These are phyloP conservation scores for Ceriops decandra DNA, from an alignment of 345 rosid genomes.

Conservation along the genomic window DNA sequence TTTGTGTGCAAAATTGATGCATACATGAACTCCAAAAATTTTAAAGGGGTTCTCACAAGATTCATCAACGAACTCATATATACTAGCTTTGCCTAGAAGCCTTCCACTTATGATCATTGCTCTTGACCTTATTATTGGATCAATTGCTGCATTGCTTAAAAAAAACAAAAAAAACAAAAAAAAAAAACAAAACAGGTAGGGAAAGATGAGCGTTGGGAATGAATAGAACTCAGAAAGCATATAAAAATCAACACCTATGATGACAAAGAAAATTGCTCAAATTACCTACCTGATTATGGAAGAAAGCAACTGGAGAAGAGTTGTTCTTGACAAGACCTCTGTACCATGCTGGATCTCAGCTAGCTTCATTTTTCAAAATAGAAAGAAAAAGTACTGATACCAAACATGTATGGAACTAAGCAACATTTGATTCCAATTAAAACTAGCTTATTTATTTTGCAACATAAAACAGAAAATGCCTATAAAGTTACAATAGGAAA, in stretches of 20 bases:
- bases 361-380: constrained; percentile 48
- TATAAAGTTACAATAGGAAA: not conserved
- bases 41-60: constrained; percentile 44
- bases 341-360: constrained; percentile 65
- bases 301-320: constrained; percentile 60
- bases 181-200: not conserved
- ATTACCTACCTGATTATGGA: constrained; percentile 60
- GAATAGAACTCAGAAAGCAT: not conserved
- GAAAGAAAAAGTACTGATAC: constrained; percentile 3
- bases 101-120: constrained; percentile 83
- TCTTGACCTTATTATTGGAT: constrained; percentile 59
- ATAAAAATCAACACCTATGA: constrained; percentile 2
- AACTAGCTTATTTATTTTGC: too few species aligned
- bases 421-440: not conserved
- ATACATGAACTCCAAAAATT: not conserved
- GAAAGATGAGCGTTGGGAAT: not conserved
- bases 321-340: constrained; percentile 64
- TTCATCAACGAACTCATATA: constrained; percentile 48
- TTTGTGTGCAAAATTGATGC: not conserved
- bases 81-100: constrained; percentile 60
- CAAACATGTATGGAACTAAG: not conserved
- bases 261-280: constrained; percentile 11
- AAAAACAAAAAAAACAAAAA: constrained; percentile 13
- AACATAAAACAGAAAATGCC: not conserved
- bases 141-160: constrained; percentile 51